Evolutionary conservation across 73 alveolate species (phyloP).

Genomic region (Symbiodinium natans): DNA sequence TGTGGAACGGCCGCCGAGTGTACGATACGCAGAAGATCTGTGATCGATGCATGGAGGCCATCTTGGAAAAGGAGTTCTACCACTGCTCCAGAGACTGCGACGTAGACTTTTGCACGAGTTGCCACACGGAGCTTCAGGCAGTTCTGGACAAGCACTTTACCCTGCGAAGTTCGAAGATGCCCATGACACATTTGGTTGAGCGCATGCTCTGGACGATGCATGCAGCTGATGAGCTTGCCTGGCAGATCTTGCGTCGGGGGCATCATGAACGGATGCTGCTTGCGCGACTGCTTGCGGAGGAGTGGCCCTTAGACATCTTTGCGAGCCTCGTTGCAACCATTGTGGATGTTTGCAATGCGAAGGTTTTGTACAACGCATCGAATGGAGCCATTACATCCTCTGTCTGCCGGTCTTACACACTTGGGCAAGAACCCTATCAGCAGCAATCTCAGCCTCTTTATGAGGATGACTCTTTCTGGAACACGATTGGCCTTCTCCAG

Average conservation of each 20-base stretch:
- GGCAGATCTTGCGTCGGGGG: background rate
- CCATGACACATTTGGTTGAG: background rate
- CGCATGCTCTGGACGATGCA: constrained; percentile 10
- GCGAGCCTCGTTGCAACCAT: background rate
- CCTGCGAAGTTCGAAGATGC: background rate
- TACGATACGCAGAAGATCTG: constrained; percentile 2
- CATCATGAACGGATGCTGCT: background rate
- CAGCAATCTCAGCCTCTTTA: background rate
- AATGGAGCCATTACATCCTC: background rate
- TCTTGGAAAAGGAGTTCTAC: background rate
- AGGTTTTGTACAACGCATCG: background rate
- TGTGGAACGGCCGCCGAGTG: background rate
- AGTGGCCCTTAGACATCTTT: constrained; percentile 15
- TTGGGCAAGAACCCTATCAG: background rate
- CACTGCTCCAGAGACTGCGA: constrained; percentile 10
- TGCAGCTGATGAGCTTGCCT: background rate
- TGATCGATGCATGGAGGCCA: constrained; percentile 12
- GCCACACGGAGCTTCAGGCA: background rate
- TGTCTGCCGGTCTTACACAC: background rate
- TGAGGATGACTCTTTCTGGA: constrained; percentile 1
- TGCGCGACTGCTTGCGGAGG: background rate
- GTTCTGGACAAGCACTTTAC: background rate
- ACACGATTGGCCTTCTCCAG: background rate
- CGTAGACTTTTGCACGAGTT: background rate
- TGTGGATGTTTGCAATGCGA: constrained; percentile 26